Evolutionary conservation across 169 alveolate genomes (phyloP).

Genomic region (Plasmodium sp.): DNA sequence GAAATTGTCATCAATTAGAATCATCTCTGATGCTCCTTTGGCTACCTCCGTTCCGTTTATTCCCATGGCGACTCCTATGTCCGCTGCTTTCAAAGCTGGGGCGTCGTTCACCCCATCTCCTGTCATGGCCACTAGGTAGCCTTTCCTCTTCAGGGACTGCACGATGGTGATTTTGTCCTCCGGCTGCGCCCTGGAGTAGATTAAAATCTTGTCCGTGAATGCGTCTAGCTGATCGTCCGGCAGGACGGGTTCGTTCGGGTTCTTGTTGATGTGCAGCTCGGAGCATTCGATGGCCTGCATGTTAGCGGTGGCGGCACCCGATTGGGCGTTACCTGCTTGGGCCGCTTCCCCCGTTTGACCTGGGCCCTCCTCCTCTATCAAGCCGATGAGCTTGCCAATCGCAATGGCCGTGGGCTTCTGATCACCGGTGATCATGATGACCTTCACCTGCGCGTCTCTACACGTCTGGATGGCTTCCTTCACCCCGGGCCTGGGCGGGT

Average conservation of each 20-base stretch:
- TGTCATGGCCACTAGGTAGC: conserved; percentile 95
- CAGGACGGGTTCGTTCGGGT: conserved; percentile 81
- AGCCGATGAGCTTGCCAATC: conserved; percentile 97
- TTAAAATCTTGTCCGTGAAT: conserved; percentile 83
- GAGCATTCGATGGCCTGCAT: conserved; percentile 43
- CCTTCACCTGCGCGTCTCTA: conserved; percentile 97
- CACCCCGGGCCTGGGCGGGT: conserved; percentile 98
- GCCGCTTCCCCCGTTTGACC: not conserved
- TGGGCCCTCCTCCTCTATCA: not conserved
- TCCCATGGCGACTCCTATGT: conserved; percentile 99
- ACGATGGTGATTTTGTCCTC: conserved; percentile 94
- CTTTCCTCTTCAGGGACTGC: conserved; percentile 90
- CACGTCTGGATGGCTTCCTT: conserved; percentile 96
- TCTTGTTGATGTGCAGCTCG: conserved; percentile 84
- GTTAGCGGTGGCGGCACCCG: not conserved
- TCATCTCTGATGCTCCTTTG: conserved; percentile 99
- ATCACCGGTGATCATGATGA: conserved; percentile 94
- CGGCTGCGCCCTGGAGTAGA: conserved; percentile 90
- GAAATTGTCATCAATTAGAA: conserved; percentile 99
- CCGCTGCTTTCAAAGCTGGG: conserved; percentile 99
- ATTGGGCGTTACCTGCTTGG: too few relatives aligned
- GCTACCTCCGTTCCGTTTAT: conserved; percentile 99
- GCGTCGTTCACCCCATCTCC: conserved; percentile 99
- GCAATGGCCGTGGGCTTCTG: conserved; percentile 68
- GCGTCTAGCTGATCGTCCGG: conserved; percentile 86